Base-by-base conservation (phyloP, 192 early-diverging fungal species). In the Coemansia pectinata region DNA sequence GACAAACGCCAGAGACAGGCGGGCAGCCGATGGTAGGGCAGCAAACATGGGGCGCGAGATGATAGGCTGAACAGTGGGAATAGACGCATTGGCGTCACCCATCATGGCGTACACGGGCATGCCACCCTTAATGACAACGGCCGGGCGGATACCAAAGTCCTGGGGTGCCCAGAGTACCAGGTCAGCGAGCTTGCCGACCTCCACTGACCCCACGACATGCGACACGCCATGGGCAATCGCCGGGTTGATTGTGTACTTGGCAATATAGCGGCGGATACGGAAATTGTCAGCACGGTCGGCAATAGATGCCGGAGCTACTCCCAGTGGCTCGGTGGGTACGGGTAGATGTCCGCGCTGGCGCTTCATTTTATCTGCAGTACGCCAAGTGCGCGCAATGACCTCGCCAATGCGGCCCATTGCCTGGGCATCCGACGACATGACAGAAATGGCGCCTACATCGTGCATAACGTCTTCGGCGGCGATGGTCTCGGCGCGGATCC, bases 241-340 rank as follows among this genome's bases (percentile, higher is more conserved):
- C 85, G 95, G 94, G 75, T 98, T 98, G 77, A 98, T 94, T 2
- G 97, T 97, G 77, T 98, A 98, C 79, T 98, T 98, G 23, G 97
- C 93, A 72, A 98, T 87, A 71, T 97, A 98, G 15, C 97, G 86
- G 71, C 87, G 87, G 71, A 94, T 92, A 23, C 94, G 79, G 81
- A 91, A 94, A 74, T 98, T 98, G 69, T 98, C 95, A 2, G 88
- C 89, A 17, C 76, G 78, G 2, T 84, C 85, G 38, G 78, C 72
- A 44, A 85, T 71, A 23, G 71, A 73, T 2, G 77, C 62, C 29
- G 66, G 71, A 3, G 69, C 70, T 23, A 77, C 65, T 9, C 78
- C 74, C 29, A 77, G 62, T 5, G 67, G 63, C 71, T 40, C 58
- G 0, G 36, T 12, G 11, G 75, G 72, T 15, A 75, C 73, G 0